Conservation (phyloP, 2,329 filamentous ascomycete genomes). For the Pestalotiopsis sp. region DNA sequence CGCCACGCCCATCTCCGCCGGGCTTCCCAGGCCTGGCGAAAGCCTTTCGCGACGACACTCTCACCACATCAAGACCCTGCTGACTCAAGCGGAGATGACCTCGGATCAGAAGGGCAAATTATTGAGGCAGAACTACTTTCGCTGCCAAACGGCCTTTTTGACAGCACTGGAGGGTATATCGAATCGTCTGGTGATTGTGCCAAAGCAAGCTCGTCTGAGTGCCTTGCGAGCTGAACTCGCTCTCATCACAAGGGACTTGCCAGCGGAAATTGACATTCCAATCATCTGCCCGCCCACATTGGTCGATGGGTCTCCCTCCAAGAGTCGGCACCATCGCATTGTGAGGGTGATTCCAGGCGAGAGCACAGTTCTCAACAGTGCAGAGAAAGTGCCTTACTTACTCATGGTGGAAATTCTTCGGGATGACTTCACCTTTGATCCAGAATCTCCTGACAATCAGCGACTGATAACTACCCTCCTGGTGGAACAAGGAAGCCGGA, state of each 20-base stretch:
- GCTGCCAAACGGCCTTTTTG: constrained; percentile 79
- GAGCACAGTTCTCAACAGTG: constrained; percentile 83
- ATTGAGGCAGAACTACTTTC: constrained; percentile 80
- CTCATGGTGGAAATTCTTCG: constrained; percentile 82
- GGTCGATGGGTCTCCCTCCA: constrained; percentile 71
- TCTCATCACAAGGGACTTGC: constrained; percentile 78
- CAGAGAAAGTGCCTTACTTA: constrained; percentile 82
- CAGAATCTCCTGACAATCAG: constrained; percentile 73
- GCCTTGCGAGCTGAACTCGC: constrained; percentile 80
- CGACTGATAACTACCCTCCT: constrained; percentile 62
- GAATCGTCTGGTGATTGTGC: constrained; percentile 79
- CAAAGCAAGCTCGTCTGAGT: constrained; percentile 79
- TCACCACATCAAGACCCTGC: constrained; percentile 58
- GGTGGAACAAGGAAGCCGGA: constrained; percentile 57
- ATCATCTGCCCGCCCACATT: constrained; percentile 78
- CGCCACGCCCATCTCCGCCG: constrained; percentile 60
- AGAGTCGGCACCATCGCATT: constrained; percentile 80
- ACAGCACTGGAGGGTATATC: constrained; percentile 83
- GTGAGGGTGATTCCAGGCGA: constrained; percentile 83
- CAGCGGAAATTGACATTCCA: constrained; percentile 82
- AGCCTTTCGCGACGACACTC: constrained; percentile 61
- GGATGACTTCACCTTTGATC: constrained; percentile 83
- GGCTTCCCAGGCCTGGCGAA: constrained; percentile 50
- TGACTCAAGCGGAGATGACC: constrained; percentile 65
- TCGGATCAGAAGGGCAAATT: constrained; percentile 70